Base-by-base conservation (phyloP, 495 filamentous ascomycete species). In the Penicillium bialowiezense region DNA sequence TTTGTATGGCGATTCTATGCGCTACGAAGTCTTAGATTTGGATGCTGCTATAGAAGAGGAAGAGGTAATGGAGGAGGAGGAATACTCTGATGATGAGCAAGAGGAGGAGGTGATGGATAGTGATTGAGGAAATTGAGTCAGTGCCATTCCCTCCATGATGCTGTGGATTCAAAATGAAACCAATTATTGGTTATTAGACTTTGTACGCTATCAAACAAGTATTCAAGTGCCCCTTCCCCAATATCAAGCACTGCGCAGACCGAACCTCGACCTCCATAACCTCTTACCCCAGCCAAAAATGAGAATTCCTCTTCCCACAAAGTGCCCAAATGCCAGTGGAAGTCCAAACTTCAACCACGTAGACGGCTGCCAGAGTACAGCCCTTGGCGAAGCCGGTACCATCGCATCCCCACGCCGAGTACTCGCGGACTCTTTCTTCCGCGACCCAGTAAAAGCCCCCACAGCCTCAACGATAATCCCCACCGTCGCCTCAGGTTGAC, bases 21-120 rank as follows among this genome's bases (percentile, higher is more conserved):
- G 72, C 37, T 85, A 84, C 55, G 73, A 77, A 28, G 72, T 84
- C 7, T 72, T 82, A 45, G 79, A 83, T 56, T 44, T 85, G 44
- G 82, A 84, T 62, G 63, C 63, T 39, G 68, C 57, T 14, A 61
- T 67, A 13, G 69, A 68, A 21, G 64, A 62, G n/a, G 63, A 64
- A 1, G 57, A 60, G 21, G 55, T 58, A 17, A 59, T 56, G 7
- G 50, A 54, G 48, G 50, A 50, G 5, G 31, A 15, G 15, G 32
- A 48, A 12, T 23, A 33, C 3, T 36, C 18, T 13, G 44, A 48
- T 5, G 49, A 40, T 26, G 23, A 26, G 23, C 23, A 26, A 3
- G 52, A 42, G 17, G 53, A 39, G 17, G 36, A 49, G 21, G 26
- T 38, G 13, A 24, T 36, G 14, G 26, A 42, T 42, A 45, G 31